A percentile compares a stretch with the other conserved stretches of the same genome.
These are phyloP conservation scores for Balakata baccata DNA, from an alignment of 345 rosid species.

Conservation along the genomic window DNA sequence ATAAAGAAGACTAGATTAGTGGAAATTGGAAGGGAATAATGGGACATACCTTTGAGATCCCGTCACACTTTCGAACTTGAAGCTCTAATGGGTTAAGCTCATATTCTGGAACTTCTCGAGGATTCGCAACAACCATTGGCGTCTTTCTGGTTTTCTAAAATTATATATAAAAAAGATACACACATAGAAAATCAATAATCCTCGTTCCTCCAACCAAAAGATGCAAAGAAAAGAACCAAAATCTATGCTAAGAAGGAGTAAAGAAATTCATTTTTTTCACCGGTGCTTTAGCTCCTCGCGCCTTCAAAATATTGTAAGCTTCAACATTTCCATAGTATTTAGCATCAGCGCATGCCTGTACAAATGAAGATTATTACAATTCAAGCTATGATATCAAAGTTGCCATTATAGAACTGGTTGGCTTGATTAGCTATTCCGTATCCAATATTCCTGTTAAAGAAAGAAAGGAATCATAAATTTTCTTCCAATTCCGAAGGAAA, in stretches of 20 bases:
- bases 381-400: too few species aligned
- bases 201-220: neutral
- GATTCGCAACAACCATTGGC: constrained; percentile 88
- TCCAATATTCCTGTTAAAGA: too few species aligned
- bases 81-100: constrained; percentile 93
- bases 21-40: neutral
- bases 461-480: too few species aligned
- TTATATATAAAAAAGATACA: neutral
- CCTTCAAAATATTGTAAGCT: constrained; percentile 69
- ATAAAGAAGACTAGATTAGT: neutral
- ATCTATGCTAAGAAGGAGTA: neutral
- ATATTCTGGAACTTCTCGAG: constrained; percentile 89
- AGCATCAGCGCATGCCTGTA: constrained; percentile 89
- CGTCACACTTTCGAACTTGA: constrained; percentile 81
- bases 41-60: constrained; percentile 66
- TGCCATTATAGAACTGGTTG: too few species aligned
- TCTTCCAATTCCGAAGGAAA: neutral
- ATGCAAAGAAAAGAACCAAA: neutral
- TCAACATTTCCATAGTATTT: constrained; percentile 85
- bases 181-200: constrained; percentile 1
- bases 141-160: constrained; percentile 86
- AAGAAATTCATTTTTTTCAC: constrained; percentile 32
- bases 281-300: constrained; percentile 88
- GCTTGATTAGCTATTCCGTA: too few species aligned
- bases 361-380: neutral